Evolutionary conservation across 2,329 filamentous ascomycete genomes (phyloP).

Genomic region (Colletotrichum spinosum): DNA sequence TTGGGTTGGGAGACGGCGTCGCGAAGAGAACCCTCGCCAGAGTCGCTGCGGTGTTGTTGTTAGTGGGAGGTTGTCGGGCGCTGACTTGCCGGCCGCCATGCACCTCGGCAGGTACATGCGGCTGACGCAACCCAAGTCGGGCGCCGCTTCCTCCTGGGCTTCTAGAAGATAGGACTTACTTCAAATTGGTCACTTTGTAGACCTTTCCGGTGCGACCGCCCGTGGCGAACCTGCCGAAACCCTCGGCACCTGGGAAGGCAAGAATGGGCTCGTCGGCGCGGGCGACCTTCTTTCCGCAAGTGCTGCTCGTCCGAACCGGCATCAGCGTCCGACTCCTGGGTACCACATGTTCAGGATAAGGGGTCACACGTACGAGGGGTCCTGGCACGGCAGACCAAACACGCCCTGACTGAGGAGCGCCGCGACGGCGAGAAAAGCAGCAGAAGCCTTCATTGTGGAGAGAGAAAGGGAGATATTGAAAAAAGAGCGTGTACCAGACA

Average conservation of each 20-base stretch:
- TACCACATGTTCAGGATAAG: too few species aligned
- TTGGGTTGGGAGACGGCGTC: constrained; percentile 61
- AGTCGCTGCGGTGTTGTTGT: constrained; percentile 46
- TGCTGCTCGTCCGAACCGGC: too few species aligned
- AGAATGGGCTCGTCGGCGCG: constrained; percentile 20
- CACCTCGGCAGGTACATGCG: too few species aligned
- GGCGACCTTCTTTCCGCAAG: constrained; percentile 20
- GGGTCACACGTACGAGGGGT: constrained; percentile 17
- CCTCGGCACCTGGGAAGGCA: constrained; percentile 64
- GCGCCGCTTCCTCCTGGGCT: too few species aligned
- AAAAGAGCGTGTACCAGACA: constrained; percentile 28
- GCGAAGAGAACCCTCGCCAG: constrained; percentile 60
- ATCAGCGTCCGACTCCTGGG: too few species aligned
- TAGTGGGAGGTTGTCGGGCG: background rate
- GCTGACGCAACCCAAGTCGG: too few species aligned
- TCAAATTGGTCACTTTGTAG: constrained; percentile 61
- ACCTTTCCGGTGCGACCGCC: constrained; percentile 59
- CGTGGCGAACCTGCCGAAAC: constrained; percentile 58
- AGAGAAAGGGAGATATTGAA: background rate
- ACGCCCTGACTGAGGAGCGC: constrained; percentile 17
- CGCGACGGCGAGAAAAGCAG: constrained; percentile 20
- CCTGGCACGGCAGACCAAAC: constrained; percentile 26
- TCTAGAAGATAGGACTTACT: constrained; percentile 39
- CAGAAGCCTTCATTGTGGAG: constrained; percentile 29
- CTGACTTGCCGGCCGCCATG: too few species aligned